These are phyloP conservation scores for Potentilla sterilis DNA, from an alignment of 306 rosid species.

Conservation along the genomic window DNA sequence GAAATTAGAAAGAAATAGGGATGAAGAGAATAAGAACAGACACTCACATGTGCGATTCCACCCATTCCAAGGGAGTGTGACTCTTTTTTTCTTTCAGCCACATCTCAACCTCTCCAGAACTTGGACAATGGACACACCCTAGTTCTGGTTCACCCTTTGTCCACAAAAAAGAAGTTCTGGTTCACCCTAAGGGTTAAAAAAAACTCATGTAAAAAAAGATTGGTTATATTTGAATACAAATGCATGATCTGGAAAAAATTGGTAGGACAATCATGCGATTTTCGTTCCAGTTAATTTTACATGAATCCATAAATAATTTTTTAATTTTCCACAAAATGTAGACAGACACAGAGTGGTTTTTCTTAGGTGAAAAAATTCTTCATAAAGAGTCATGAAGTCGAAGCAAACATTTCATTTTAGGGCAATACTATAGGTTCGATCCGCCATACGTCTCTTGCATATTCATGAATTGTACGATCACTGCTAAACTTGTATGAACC, in stretches of 20 bases:
- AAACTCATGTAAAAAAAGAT: neutral
- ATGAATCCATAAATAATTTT: neutral
- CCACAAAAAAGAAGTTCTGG: too few relatives aligned
- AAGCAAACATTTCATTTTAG: neutral
- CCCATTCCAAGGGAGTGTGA: too few relatives aligned
- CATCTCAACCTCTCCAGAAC: too few relatives aligned
- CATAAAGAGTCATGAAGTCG: neutral
- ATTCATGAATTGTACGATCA: conserved; percentile 93
- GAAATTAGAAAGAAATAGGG: too few relatives aligned
- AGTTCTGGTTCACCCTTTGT: too few relatives aligned
- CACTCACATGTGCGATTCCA: too few relatives aligned
- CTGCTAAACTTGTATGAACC: conserved; percentile 98
- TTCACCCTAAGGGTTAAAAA: too few relatives aligned
- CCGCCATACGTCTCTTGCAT: conserved; percentile 86
- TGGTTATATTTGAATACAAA: neutral
- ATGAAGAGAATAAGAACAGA: too few relatives aligned
- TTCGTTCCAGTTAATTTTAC: neutral
- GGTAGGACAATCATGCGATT: neutral
- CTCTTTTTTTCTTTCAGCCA: too few relatives aligned
- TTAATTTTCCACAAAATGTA: neutral
- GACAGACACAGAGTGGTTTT: neutral
- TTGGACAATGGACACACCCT: too few relatives aligned
- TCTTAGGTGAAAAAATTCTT: neutral
- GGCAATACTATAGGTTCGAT: conserved; percentile 59
- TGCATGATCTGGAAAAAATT: neutral